phyloP scores from a whole-genome alignment of 331 rosid species.

The Dryas integrifolia region DNA sequence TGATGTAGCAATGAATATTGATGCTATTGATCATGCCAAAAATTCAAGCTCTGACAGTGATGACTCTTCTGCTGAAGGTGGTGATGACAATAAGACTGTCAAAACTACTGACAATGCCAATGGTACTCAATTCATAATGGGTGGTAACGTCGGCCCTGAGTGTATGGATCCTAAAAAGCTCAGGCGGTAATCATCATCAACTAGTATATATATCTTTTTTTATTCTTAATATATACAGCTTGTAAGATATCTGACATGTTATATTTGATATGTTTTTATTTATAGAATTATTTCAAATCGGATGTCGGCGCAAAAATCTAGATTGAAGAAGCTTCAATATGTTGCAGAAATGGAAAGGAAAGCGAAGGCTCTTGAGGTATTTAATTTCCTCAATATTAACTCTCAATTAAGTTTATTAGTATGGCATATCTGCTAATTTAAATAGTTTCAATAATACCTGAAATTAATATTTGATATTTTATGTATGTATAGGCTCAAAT shows the following conservation, averaged over 20 bases:
- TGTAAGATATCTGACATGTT: background rate
- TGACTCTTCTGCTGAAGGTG: background rate
- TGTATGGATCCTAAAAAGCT: conserved; percentile 40
- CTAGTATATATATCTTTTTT: background rate
- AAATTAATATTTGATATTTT: background rate
- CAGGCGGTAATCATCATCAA: conserved; percentile 30
- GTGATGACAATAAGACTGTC: background rate
- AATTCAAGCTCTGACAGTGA: background rate
- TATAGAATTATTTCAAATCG: conserved; percentile 47
- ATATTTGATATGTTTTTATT: background rate
- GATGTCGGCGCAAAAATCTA: conserved; percentile 38
- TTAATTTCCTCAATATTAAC: too few species aligned
- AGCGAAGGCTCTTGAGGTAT: conserved; percentile 34
- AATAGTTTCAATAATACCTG: background rate
- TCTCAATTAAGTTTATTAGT: too few species aligned
- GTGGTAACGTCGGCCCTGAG: conserved; percentile 11
- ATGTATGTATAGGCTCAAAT: conserved; percentile 35
- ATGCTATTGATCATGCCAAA: background rate
- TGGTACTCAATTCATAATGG: conserved; percentile 2
- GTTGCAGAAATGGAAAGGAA: conserved; percentile 35
- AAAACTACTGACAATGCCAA: background rate
- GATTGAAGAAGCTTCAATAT: conserved; percentile 37
- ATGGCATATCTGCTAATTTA: background rate
- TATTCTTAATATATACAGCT: background rate
- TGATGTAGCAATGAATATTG: background rate